phyloP scores from a whole-genome alignment of 495 filamentous ascomycete genomes.

The Pyrenula aspistea region DNA sequence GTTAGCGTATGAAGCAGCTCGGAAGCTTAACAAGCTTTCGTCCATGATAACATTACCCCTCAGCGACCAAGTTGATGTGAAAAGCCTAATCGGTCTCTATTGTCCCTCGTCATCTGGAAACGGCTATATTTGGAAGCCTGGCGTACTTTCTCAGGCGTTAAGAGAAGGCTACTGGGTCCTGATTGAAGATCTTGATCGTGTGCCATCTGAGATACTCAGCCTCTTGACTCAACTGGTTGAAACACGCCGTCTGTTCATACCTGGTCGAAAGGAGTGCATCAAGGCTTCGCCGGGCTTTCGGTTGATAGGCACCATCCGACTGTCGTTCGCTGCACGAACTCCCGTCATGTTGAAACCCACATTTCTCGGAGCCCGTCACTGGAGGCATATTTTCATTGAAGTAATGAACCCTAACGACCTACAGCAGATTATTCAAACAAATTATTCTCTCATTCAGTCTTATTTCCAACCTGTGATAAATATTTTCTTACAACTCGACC shows the following conservation, averaged over 20 bases:
- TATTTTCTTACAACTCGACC: background rate
- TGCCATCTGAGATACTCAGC: conserved; percentile 89
- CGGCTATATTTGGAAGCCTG: conserved; percentile 85
- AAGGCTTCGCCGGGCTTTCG: conserved; percentile 73
- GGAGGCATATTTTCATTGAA: conserved; percentile 59
- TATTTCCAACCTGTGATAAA: conserved; percentile 56
- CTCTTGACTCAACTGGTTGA: conserved; percentile 85
- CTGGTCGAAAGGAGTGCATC: conserved; percentile 73
- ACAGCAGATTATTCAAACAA: conserved; percentile 53
- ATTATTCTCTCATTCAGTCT: conserved; percentile 55
- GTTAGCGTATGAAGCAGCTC: conserved; percentile 70
- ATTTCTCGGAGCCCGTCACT: conserved; percentile 70
- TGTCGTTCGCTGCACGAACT: conserved; percentile 56
- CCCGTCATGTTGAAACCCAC: conserved; percentile 41
- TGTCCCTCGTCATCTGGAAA: conserved; percentile 73
- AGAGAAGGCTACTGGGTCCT: conserved; percentile 90
- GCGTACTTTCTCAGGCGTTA: conserved; percentile 86
- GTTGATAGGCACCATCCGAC: conserved; percentile 83
- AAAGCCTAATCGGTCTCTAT: conserved; percentile 88
- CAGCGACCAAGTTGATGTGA: conserved; percentile 95
- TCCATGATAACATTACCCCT: conserved; percentile 85
- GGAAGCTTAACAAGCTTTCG: conserved; percentile 55
- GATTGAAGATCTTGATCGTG: conserved; percentile 92
- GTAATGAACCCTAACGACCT: conserved; percentile 62
- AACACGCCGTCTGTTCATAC: conserved; percentile 71